Percentiles rank a stretch among this genome's conserved stretches.
Evolutionary conservation across 148 eudicot species (phyloP).

Genomic region (Persicaria maculosa): DNA sequence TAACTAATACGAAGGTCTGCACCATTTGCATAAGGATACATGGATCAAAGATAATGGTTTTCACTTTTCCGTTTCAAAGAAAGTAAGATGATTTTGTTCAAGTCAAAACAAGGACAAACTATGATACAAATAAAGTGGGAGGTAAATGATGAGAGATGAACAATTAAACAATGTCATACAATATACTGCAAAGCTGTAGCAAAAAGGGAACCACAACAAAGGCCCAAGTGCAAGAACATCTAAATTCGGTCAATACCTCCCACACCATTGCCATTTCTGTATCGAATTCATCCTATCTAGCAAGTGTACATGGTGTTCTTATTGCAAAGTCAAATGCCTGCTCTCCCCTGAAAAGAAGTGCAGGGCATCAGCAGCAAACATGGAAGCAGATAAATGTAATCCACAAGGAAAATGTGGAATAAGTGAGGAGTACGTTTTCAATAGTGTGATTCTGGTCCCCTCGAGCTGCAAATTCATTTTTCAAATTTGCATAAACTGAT

Average conservation of each 20-base stretch:
- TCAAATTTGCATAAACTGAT: neutral
- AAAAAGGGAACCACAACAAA: neutral
- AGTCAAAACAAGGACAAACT: no score
- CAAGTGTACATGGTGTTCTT: constrained; percentile 88
- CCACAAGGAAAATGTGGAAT: constrained; percentile 1
- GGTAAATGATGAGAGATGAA: no score
- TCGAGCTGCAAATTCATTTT: constrained; percentile 38
- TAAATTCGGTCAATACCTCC: constrained; percentile 53
- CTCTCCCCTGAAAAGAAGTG: constrained; percentile 52
- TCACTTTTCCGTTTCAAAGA: no score
- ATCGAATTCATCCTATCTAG: constrained; percentile 89
- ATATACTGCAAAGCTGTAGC: no score
- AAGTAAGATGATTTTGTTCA: no score
- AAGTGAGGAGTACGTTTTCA: constrained; percentile 44
- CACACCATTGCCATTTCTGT: constrained; percentile 83
- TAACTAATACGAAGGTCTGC: neutral
- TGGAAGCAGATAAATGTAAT: neutral
- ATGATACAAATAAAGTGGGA: no score
- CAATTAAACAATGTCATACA: no score
- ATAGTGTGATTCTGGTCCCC: constrained; percentile 88
- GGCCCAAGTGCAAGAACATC: neutral
- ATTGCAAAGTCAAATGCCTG: constrained; percentile 77
- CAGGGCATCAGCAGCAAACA: constrained; percentile 1
- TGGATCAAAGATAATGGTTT: neutral
- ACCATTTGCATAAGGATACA: neutral